Conservation (phyloP, 2,329 filamentous ascomycete species). For the Fusarium setosum region DNA sequence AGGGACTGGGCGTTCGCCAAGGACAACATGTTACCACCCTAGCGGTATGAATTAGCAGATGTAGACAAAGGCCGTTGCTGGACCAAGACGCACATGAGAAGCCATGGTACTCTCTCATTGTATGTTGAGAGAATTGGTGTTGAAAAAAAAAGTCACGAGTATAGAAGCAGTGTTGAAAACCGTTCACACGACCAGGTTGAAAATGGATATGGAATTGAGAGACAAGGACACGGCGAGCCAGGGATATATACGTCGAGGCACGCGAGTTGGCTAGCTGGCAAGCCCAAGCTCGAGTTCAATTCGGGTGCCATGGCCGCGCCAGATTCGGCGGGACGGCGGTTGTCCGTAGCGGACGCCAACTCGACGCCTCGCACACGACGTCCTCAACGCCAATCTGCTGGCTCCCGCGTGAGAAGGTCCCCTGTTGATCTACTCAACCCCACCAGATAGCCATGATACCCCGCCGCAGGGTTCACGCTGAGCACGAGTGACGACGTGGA, state of each 20-base stretch:
- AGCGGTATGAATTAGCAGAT: slow-evolving; percentile 37
- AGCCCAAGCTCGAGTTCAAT: background rate
- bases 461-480: slow-evolving; percentile 35
- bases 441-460: slow-evolving; percentile 38
- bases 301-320: slow-evolving; percentile 13
- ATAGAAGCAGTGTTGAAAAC: slow-evolving; percentile 49
- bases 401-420: slow-evolving; percentile 16
- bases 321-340: slow-evolving; percentile 20
- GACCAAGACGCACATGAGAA: slow-evolving; percentile 64
- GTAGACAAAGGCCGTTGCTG: background rate
- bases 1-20: slow-evolving; percentile 60
- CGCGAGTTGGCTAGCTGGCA: slow-evolving; percentile 6
- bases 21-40: slow-evolving; percentile 70
- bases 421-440: slow-evolving; percentile 38
- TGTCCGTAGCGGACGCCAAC: slow-evolving; percentile 16
- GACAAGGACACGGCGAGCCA: slow-evolving; percentile 29
- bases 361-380: slow-evolving; percentile 29
- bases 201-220: slow-evolving; percentile 22
- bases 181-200: slow-evolving; percentile 44
- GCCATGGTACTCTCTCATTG: slow-evolving; percentile 79
- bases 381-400: slow-evolving; percentile 30
- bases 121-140: slow-evolving; percentile 48
- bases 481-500: slow-evolving; percentile 7
- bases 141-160: slow-evolving; percentile 36
- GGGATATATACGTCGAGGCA: slow-evolving; percentile 37